These are phyloP conservation scores for Entomortierella lignicola DNA, from an alignment of 192 early-diverging fungal genomes.

Conservation along the genomic window DNA sequence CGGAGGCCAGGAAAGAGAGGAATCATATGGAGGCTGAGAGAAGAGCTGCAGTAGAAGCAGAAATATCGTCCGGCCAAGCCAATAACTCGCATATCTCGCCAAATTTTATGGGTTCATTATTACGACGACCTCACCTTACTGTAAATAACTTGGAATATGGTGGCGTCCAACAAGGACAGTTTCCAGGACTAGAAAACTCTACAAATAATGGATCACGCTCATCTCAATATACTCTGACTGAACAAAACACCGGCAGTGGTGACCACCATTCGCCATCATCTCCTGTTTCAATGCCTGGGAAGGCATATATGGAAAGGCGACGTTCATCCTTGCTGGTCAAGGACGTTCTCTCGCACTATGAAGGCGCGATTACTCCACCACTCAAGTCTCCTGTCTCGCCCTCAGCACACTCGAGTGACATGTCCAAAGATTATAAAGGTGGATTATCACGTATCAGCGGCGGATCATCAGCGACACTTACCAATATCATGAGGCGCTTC, in stretches of 20 bases:
- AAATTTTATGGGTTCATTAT: constrained; percentile 6
- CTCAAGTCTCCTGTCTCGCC: constrained; percentile 44
- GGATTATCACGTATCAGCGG: not conserved
- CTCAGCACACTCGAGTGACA: constrained; percentile 2
- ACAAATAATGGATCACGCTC: not conserved
- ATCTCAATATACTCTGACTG: constrained; percentile 22
- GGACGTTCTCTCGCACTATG: constrained; percentile 39
- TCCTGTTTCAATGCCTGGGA: constrained; percentile 2
- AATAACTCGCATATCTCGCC: not conserved
- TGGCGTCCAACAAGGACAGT: constrained; percentile 2
- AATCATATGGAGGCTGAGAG: too few species aligned
- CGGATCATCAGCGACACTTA: constrained; percentile 19
- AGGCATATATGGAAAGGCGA: constrained; percentile 10
- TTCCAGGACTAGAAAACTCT: constrained; percentile 12
- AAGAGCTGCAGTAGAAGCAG: not conserved
- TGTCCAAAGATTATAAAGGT: constrained; percentile 1
- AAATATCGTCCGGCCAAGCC: not conserved
- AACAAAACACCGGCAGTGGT: not conserved
- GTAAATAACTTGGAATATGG: not conserved
- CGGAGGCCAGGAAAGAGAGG: too few species aligned
- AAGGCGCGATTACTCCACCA: constrained; percentile 34
- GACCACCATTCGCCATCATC: constrained; percentile 1
- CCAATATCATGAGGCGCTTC: constrained; percentile 34
- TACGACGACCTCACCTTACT: constrained; percentile 5
- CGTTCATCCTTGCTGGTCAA: constrained; percentile 40